Evolutionary conservation across 768 basidiomycete species (phyloP).

Genomic region (Steccherinum ochraceum): DNA sequence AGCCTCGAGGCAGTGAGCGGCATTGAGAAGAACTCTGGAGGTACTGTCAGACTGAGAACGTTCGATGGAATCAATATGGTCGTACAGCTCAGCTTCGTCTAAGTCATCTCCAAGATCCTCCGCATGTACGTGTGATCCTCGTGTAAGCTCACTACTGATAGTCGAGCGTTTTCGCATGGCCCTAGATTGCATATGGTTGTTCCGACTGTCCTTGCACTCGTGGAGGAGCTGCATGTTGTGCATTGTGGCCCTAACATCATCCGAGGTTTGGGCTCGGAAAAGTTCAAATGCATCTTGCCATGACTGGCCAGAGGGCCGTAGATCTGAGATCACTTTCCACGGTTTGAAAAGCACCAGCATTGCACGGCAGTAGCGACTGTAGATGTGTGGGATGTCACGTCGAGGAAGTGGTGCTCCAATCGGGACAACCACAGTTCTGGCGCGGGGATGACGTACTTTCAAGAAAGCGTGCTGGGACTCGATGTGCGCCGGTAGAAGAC

Average conservation of each 20-base stretch:
- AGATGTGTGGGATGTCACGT: slow-evolving; percentile 14
- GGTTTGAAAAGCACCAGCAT: slow-evolving; percentile 41
- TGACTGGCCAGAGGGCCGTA: slow-evolving; percentile 6
- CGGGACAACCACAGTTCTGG: slow-evolving; percentile 23
- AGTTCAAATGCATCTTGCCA: background rate
- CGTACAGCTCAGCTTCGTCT: background rate
- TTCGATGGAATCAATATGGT: background rate
- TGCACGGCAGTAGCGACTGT: slow-evolving; percentile 23
- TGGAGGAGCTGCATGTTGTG: slow-evolving; percentile 37
- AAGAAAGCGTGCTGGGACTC: no score
- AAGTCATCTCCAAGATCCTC: background rate
- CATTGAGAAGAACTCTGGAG: no score
- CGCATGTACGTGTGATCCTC: no score
- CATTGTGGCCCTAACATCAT: slow-evolving; percentile 16
- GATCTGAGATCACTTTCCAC: slow-evolving; percentile 25
- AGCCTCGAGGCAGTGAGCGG: no score
- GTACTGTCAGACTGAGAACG: background rate
- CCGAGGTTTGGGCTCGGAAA: background rate
- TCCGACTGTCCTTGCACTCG: slow-evolving; percentile 31
- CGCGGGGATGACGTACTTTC: no score
- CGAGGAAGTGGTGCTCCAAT: slow-evolving; percentile 30
- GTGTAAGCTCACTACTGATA: background rate
- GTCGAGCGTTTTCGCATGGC: background rate
- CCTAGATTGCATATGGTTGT: slow-evolving; percentile 24
- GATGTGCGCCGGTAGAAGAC: no score